Conservation (phyloP, 2,329 filamentous ascomycete species). For the Aciculosporium take region DNA sequence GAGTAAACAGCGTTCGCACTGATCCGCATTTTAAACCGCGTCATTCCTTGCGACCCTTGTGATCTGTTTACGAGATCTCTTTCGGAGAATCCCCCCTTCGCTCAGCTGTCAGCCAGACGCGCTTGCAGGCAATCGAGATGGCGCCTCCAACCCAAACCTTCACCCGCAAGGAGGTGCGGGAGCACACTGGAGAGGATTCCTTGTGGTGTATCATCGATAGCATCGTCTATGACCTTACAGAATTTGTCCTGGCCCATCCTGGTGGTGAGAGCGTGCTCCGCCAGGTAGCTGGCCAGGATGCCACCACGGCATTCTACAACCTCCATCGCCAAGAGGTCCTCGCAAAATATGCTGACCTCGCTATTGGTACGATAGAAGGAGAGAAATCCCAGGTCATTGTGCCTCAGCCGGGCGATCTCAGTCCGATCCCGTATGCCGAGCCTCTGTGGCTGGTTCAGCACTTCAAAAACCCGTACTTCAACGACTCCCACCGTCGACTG, state of each 20-base stretch:
- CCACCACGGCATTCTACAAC: slow-evolving; percentile 78
- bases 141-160: slow-evolving; percentile 32
- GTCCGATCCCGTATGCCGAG: slow-evolving; percentile 69
- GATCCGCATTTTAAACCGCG: not conserved
- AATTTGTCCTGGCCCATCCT: slow-evolving; percentile 75
- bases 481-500: slow-evolving; percentile 54
- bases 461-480: slow-evolving; percentile 72
- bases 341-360: slow-evolving; percentile 59
- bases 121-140: slow-evolving; percentile 13
- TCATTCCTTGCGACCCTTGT: not conserved
- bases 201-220: slow-evolving; percentile 78
- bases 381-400: slow-evolving; percentile 63
- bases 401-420: slow-evolving; percentile 56
- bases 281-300: slow-evolving; percentile 70
- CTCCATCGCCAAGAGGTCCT: slow-evolving; percentile 85
- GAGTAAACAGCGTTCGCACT: not conserved
- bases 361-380: slow-evolving; percentile 59
- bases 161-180: slow-evolving; percentile 52
- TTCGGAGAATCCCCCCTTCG: not conserved
- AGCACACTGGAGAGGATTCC: slow-evolving; percentile 62
- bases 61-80: not conserved
- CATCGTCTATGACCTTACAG: slow-evolving; percentile 73
- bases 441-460: slow-evolving; percentile 66
- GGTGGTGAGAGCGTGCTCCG: slow-evolving; percentile 67
- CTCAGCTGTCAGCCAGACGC: not conserved